These are phyloP conservation scores for Citrus australasica DNA, from an alignment of 345 rosid species.

Conservation along the genomic window DNA sequence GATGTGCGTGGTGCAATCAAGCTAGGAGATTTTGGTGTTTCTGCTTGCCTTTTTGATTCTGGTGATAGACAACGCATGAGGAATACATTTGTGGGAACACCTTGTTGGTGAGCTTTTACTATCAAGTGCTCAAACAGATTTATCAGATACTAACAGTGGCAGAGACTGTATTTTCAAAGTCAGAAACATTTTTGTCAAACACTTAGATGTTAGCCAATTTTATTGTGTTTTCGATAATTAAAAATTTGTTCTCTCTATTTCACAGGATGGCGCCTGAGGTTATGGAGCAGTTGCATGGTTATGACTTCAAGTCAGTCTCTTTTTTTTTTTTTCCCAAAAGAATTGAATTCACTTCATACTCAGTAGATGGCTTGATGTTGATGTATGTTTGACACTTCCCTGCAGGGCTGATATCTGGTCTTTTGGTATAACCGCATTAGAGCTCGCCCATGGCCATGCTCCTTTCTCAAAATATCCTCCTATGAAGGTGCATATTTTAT, in stretches of 20 bases:
- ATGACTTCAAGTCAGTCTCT: slow-evolving; percentile 82
- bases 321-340: slow-evolving; percentile 5
- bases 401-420: slow-evolving; percentile 99
- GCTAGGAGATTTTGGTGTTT: slow-evolving; percentile 96
- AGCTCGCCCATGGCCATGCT: slow-evolving; percentile 99
- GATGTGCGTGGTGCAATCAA: slow-evolving; percentile 79
- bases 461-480: slow-evolving; percentile 99
- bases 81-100: slow-evolving; percentile 99
- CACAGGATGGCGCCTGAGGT: slow-evolving; percentile 99
- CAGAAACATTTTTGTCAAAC: background rate
- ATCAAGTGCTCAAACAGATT: slow-evolving; percentile 12
- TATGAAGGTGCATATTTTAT: slow-evolving; percentile 67
- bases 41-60: slow-evolving; percentile 96
- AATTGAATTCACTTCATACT: slow-evolving; percentile 6
- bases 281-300: slow-evolving; percentile 97
- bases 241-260: slow-evolving; percentile 13
- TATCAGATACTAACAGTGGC: background rate
- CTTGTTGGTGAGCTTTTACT: slow-evolving; percentile 73
- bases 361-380: slow-evolving; percentile 11
- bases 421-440: slow-evolving; percentile 96
- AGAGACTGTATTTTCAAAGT: background rate
- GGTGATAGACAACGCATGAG: slow-evolving; percentile 98
- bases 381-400: slow-evolving; percentile 26
- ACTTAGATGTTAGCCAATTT: background rate
- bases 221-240: background rate